Base-by-base conservation (phyloP, 306 rosid genomes). In the Astragalus membranaceus region DNA sequence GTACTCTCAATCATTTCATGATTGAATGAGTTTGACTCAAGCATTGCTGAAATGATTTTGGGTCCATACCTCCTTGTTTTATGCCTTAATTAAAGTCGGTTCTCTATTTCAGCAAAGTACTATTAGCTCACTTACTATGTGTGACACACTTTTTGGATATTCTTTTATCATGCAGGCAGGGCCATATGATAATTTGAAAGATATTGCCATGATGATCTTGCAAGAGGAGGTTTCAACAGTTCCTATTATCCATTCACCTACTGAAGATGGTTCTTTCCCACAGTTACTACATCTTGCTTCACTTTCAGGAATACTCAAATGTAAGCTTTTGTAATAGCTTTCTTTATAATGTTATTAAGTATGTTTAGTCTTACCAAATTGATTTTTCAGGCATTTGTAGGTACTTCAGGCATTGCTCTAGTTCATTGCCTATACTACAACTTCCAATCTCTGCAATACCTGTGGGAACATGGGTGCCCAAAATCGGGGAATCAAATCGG, bases 391-490 rank as follows among this genome's bases (percentile, higher is more conserved):
- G 97, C 82, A 78, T 93, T 79, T 90, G 98, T 84, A 84, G 98
- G 88, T 82, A 93, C 75, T 93, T 93, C 75, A 90, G 87, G 85
- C 84, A 93, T 78, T 84, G 83, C 78, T 57, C 97, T 48, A 82
- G 80, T 81, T 76, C 92, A 47, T 82, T 93, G 79, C 96, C 98
- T 61, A 80, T 90, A 67, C 94, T 93, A 26, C 96, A 88, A 59
- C 86, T 86, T 53, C 97, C 98, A 35, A 88, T 93, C 55, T 79
- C 77, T 79, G 86, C 88, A 57, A 82, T 93, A 75, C 93, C 88
- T 53, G 87, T 93, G 42, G 98, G 98, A 11, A 86, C 98, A 30
- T 90, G 98, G 98, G 92, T 88, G 72, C 98, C 98, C 9, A 82
- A 85, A 86, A 90, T 93, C 52, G 98, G 97, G 84, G 98, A 93